Evolutionary conservation across 2,329 filamentous ascomycete species (phyloP), one percentile per base, ranked within the genome.

Genomic region (Orbilia ellipsospora): DNA sequence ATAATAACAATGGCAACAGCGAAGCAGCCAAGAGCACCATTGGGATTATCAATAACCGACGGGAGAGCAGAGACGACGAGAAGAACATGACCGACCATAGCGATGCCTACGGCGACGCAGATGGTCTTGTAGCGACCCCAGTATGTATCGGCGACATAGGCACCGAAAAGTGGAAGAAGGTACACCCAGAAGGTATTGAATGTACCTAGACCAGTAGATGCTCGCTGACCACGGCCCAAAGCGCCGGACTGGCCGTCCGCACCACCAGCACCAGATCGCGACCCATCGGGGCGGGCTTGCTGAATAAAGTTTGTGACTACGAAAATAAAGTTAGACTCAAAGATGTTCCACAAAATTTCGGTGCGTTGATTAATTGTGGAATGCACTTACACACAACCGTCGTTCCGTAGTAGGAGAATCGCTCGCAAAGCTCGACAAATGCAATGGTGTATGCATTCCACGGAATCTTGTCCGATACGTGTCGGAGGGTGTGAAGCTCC

Each of bases 361-460:
- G n/a, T 50, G 56, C n/a, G 57, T 52, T 62, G 61, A 44, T 52
- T 62, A 55, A 44, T 4, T 4, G n/a, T 8, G 1, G n/a, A 20
- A 44, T 61, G 0, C 13, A 84, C 85, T 77, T 84, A 87, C 89
- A 91, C 16, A 91, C 84, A 26, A 89, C 86, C 51, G 88, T 86
- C 3, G 89, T 89, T 65, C 90, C 91, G 80, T 93, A 92, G 86
- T 92, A 93, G 13, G 89, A 90, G 83, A 92, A 92, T 57, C 90
- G 89, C 83, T 93, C 91, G 83, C 89, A 91, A 68, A 92, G 83
- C 82, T 93, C 91, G 73, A 91, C 88, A 77, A 92, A 88, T 56
- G 89, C 90, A 73, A 93, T 87, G 26, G 88, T 89, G 83, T 88
- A 93, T 70, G 90, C 87, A 65, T 85, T 83, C 86, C 86, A 89